A percentile compares a stretch with the other conserved stretches of the same genome.
phyloP scores from a whole-genome alignment of 1,284 basidiomycete species.

The Puccinia triticina region DNA sequence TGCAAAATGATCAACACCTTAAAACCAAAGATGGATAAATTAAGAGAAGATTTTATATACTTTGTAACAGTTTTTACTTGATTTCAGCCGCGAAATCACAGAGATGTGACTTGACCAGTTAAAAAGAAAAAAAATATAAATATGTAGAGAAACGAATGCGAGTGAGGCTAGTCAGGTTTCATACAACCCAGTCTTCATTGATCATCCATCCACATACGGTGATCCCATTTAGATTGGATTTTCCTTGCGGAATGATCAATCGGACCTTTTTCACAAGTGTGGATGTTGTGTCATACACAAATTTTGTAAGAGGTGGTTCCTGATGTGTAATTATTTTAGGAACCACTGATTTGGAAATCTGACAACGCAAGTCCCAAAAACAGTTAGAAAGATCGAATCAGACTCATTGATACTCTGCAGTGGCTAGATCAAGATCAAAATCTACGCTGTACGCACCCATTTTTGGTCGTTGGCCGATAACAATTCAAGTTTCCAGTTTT shows the following conservation, averaged over 20 bases:
- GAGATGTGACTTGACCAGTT: neutral
- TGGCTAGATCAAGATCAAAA: neutral
- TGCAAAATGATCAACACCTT: too few species aligned
- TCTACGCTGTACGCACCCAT: neutral
- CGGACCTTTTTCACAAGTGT: slow-evolving; percentile 20
- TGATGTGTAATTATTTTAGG: slow-evolving; percentile 2
- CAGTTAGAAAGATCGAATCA: neutral
- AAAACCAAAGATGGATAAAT: too few species aligned
- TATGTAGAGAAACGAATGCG: neutral
- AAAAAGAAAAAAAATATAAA: neutral
- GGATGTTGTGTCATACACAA: neutral
- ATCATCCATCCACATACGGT: slow-evolving; percentile 26
- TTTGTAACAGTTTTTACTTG: neutral
- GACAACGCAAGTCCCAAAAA: neutral
- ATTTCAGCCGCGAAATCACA: neutral
- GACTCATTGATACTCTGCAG: neutral
- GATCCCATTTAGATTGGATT: neutral
- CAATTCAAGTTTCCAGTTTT: slow-evolving; percentile 15
- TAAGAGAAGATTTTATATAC: neutral
- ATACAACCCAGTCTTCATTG: slow-evolving; percentile 35
- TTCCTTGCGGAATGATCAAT: neutral
- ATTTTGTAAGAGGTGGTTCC: slow-evolving; percentile 18
- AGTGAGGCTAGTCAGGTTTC: neutral
- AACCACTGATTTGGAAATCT: neutral
- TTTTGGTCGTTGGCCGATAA: neutral